Base-by-base conservation (phyloP, 2,329 filamentous ascomycete genomes). In the Pseudocercospora macadamiae region DNA sequence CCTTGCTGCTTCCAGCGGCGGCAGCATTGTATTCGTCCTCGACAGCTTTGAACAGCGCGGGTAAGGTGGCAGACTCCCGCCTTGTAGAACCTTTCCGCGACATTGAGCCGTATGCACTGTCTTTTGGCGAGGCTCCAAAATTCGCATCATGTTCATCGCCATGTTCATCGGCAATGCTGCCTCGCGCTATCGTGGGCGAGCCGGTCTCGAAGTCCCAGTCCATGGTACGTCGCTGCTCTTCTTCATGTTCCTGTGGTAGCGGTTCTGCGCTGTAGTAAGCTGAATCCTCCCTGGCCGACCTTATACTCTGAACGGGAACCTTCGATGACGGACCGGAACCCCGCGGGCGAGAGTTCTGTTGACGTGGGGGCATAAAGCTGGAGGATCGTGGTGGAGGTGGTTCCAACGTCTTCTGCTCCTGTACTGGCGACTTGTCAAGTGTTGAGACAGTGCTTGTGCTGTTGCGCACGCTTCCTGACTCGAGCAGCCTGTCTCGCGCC, bases 31-130 rank as follows among this genome's bases (percentile, higher is more conserved):
- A 53, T 18, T 64, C 55, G 5, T 66, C 57, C 44, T 62, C 54
- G 14, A 64, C 49, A 19, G 62, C 55, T 18, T 48, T 52, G 39
- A 66, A 62, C 4, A 67, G 59, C 28, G 42, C 58, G 2, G 68
- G 68, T 25, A 70, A 51, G 5, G 69, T 70, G 3, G 62, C 59
- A 3, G 69, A 70, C 34, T 70, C 69, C 14, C 67, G 60, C 32
- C 66, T 36, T 37, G 36, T 51, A 9, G 59, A 61, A 3, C 34
- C 28, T n/a, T 59, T 55, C 8, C 36, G 58, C 9, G 62, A 59
- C 21, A 28, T 26, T 14, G 53, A 57, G 3, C 51, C 64, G 45
- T 62, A 66, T 23, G 57, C 63, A 51, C 64, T 64, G 30, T 64
- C 64, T 5, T 60, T 57, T 8, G 63, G 57, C 18, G 63, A 60